Evolutionary conservation across 306 rosid genomes (phyloP).

Genomic region (Inga laurina): DNA sequence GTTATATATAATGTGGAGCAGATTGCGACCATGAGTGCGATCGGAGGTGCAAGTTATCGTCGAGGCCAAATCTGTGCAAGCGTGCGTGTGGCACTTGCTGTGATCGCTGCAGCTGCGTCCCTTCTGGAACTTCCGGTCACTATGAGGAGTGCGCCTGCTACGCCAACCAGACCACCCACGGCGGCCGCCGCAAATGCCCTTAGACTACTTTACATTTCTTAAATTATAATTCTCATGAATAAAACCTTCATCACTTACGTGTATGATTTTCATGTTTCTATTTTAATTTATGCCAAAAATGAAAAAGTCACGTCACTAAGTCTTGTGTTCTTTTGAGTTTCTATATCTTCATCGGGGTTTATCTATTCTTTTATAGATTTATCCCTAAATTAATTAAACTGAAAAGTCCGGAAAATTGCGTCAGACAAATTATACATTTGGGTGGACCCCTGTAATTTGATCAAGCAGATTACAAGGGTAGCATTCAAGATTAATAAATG

Average conservation of each 20-base stretch:
- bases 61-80: constrained; percentile 45
- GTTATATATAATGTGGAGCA: neutral
- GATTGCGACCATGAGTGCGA: constrained; percentile 48
- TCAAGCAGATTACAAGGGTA: too few relatives aligned
- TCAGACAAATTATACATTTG: neutral
- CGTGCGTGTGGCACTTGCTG: constrained; percentile 62
- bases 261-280: neutral
- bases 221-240: neutral
- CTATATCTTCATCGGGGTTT: too few relatives aligned
- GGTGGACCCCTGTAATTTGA: neutral
- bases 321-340: too few relatives aligned
- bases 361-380: too few relatives aligned
- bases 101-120: constrained; percentile 54
- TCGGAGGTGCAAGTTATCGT: constrained; percentile 43
- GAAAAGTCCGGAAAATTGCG: neutral
- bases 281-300: neutral
- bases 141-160: constrained; percentile 55
- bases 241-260: neutral
- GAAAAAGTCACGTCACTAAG: too few relatives aligned
- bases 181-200: constrained; percentile 58
- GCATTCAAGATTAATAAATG: too few relatives aligned
- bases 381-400: neutral
- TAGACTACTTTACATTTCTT: neutral
- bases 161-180: constrained; percentile 51
- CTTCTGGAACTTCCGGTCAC: constrained; percentile 51